Percentiles rank a stretch among this genome's conserved stretches.
Evolutionary conservation across 208 protist genomes (phyloP).

Genomic region (Acanthamoeba lenticulata): DNA sequence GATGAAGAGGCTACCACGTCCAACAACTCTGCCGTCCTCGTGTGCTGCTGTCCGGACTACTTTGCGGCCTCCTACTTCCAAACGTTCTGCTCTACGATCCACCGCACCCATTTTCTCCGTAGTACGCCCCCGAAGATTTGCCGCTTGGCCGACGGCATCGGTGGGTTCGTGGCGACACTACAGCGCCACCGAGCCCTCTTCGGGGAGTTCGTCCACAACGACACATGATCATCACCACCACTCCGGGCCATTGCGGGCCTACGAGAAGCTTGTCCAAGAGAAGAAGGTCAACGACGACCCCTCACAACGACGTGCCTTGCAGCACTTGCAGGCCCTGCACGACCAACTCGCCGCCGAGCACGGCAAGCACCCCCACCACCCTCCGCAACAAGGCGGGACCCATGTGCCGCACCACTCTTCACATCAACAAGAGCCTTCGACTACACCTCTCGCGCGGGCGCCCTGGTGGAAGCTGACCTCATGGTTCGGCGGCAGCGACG

Average conservation of each 20-base stretch:
- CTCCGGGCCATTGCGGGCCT: conserved; percentile 68
- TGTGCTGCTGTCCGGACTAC: no score
- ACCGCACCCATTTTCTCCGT: no score
- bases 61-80: no score
- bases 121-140: no score
- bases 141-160: no score
- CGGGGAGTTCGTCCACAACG: no score
- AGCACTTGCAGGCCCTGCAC: conserved; percentile 73
- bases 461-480: conserved; percentile 47
- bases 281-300: conserved; percentile 72
- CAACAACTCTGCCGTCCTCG: no score
- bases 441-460: background rate
- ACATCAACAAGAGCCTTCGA: background rate
- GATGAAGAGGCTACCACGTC: no score
- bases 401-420: conserved; percentile 51
- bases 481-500: background rate
- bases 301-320: conserved; percentile 69
- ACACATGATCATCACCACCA: background rate
- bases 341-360: conserved; percentile 61
- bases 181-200: no score
- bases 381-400: background rate
- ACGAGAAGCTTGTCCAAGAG: conserved; percentile 67
- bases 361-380: background rate
- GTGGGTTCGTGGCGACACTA: no score
- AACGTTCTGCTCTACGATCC: no score